These are phyloP conservation scores for Globisporangium sylvaticum DNA, from an alignment of 352 stramenopile species.

Conservation along the genomic window DNA sequence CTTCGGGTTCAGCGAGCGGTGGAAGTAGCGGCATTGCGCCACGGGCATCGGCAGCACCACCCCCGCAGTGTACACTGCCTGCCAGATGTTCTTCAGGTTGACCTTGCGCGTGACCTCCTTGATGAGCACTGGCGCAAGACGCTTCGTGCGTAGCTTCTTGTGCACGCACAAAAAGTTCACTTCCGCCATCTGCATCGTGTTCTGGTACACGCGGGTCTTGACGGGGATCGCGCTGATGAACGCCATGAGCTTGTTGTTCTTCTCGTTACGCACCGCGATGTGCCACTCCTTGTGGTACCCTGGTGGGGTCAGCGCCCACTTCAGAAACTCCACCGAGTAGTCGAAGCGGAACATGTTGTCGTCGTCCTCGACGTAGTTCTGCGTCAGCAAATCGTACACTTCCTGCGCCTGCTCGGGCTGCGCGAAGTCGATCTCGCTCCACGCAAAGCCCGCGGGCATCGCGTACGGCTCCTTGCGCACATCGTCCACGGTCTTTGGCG, in stretches of 20 bases:
- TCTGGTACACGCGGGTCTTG: slow-evolving; percentile 57
- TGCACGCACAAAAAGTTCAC: slow-evolving; percentile 99
- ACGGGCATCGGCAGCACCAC: slow-evolving; percentile 96
- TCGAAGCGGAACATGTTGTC: slow-evolving; percentile 96
- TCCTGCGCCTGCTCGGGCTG: slow-evolving; percentile 77
- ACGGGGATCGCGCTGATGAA: slow-evolving; percentile 97
- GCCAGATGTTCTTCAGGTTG: slow-evolving; percentile 91
- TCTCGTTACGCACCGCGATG: slow-evolving; percentile 90
- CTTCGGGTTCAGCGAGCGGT: slow-evolving; percentile 96
- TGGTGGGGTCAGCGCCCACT: slow-evolving; percentile 94
- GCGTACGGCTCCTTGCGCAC: slow-evolving; percentile 92
- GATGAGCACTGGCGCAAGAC: slow-evolving; percentile 97
- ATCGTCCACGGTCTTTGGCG: slow-evolving; percentile 85
- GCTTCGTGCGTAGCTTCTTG: slow-evolving; percentile 96
- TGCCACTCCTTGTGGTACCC: slow-evolving; percentile 92
- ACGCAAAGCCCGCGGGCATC: slow-evolving; percentile 95
- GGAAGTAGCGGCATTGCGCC: slow-evolving; percentile 94
- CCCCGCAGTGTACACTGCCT: slow-evolving; percentile 98
- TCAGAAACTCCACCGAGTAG: slow-evolving; percentile 82
- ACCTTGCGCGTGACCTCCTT: slow-evolving; percentile 99
- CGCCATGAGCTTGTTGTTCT: slow-evolving; percentile 93
- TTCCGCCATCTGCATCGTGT: slow-evolving; percentile 85
- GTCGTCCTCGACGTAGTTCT: slow-evolving; percentile 99
- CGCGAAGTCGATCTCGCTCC: slow-evolving; percentile 89
- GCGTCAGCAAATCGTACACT: slow-evolving; percentile 95